Evolutionary conservation across 176 grass and related monocot species (phyloP), one percentile per base, ranked within the genome.

Genomic region (Carex myosuroides): DNA sequence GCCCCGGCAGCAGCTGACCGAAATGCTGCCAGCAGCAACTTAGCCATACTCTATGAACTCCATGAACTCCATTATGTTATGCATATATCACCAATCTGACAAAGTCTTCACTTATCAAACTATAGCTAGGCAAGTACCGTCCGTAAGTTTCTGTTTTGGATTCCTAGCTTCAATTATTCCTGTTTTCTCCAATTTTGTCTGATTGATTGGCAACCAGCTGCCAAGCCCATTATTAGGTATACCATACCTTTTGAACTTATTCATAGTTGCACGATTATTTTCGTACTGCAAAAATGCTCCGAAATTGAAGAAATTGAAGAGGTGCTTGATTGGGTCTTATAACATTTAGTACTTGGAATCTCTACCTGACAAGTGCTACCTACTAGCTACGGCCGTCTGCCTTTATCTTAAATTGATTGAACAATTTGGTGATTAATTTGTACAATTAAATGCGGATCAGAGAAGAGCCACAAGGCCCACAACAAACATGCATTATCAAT

Each of bases 271-370:
- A 57, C 42, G 3, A 30, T 26, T 80, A 33, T 60, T 7, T 65
- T 46, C n/a, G 13, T 64, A 18, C 0, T 42, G n/a, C 46, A 21
- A 65, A 20, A 65, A 64, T 82, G 42, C 18, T n/a, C 41, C 7
- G 14, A 18, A 59, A 62, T 80, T 59, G 17, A 80, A 80, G 52
- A 64, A 64, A 64, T 50, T 26, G n/a, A 73, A 52, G 11, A 73
- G 70, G 70, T 73, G 70, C 39, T 50, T 82, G 61, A 50, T 82
- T 64, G 39, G 6, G 12, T 44, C 44, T 17, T 65, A 6, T 59
- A 74, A 24, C 46, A 54, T 52, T 52, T 66, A 68, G 80, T 83
- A 83, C 60, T 66, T 67, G 46, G 80, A 83, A 83, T 83, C 80
- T 83, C 42, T 68, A 83, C 80, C 62, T 52, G 62, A 83, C 80